These are phyloP conservation scores for Calonectria leucothoes DNA, from an alignment of 2,329 filamentous ascomycete genomes.

Conservation along the genomic window DNA sequence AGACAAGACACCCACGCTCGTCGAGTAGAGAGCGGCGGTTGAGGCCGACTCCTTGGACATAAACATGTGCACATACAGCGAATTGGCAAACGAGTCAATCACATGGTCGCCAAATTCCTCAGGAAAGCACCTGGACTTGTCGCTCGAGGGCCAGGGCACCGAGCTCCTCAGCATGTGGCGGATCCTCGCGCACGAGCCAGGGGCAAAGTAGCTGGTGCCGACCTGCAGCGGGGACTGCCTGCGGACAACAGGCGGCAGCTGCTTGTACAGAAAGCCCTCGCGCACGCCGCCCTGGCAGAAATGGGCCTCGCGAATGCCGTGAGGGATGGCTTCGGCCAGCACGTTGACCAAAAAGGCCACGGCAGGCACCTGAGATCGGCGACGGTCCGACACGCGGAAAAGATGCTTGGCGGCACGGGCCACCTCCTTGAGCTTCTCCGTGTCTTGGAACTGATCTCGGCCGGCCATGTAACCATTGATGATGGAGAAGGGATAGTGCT, in stretches of 20 bases:
- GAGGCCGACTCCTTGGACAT: constrained; percentile 66
- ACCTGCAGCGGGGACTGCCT: constrained; percentile 68
- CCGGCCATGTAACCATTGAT: constrained; percentile 75
- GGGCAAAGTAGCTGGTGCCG: constrained; percentile 66
- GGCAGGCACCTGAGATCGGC: constrained; percentile 74
- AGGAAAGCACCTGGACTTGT: constrained; percentile 45
- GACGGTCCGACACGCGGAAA: constrained; percentile 74
- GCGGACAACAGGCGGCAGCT: constrained; percentile 59
- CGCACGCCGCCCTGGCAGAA: constrained; percentile 80
- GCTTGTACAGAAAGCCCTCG: constrained; percentile 73
- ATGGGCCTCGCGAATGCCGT: constrained; percentile 68
- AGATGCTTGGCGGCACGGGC: constrained; percentile 49
- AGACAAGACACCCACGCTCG: constrained; percentile 72
- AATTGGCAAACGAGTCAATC: constrained; percentile 67
- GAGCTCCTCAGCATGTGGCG: constrained; percentile 59
- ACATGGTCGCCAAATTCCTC: constrained; percentile 57
- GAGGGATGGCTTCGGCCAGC: constrained; percentile 68
- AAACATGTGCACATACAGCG: constrained; percentile 65
- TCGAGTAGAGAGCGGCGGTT: constrained; percentile 70
- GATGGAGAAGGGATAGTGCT: constrained; percentile 76
- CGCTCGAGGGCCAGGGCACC: constrained; percentile 52
- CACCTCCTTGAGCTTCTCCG: constrained; percentile 50
- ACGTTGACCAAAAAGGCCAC: constrained; percentile 76
- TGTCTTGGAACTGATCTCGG: constrained; percentile 63
- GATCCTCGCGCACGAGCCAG: constrained; percentile 58